Percentiles rank a stretch among this genome's conserved stretches.
These are phyloP conservation scores for Arabis hirsuta DNA, from an alignment of 345 rosid species.

Conservation along the genomic window DNA sequence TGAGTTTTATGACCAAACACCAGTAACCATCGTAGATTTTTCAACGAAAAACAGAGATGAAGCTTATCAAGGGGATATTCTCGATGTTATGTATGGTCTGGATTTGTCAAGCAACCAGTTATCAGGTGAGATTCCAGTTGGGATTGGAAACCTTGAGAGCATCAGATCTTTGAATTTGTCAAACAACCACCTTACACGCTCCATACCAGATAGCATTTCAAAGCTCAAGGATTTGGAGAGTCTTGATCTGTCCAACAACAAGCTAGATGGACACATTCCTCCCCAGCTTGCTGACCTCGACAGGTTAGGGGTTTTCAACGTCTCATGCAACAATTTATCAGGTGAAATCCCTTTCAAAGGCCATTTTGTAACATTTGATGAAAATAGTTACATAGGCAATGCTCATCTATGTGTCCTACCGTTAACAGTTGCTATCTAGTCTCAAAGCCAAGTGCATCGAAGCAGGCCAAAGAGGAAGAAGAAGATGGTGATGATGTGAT, in stretches of 20 bases:
- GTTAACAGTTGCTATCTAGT: constrained; percentile 13
- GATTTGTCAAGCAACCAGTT: constrained; percentile 65
- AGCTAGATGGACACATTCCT: constrained; percentile 62
- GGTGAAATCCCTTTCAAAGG: constrained; percentile 63
- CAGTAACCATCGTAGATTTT: constrained; percentile 22
- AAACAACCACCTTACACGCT: constrained; percentile 55
- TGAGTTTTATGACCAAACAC: not conserved
- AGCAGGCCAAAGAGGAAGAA: not conserved
- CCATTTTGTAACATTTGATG: constrained; percentile 9
- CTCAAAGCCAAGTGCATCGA: not conserved
- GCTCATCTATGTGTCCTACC: constrained; percentile 27
- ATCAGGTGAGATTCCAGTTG: constrained; percentile 59
- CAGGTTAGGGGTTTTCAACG: constrained; percentile 54
- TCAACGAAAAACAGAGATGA: constrained; percentile 31
- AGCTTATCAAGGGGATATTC: constrained; percentile 38
- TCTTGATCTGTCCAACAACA: constrained; percentile 63
- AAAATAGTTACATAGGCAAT: constrained; percentile 20
- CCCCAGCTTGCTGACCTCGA: constrained; percentile 50
- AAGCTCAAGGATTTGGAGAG: constrained; percentile 48
- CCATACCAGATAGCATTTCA: constrained; percentile 59
- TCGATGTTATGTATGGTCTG: constrained; percentile 45
- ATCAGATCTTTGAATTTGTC: constrained; percentile 53
- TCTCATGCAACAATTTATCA: constrained; percentile 64
- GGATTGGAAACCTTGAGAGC: constrained; percentile 51
- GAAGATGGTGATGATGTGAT: not conserved